phyloP scores from a whole-genome alignment of 1,139 yeast genomes.

The Zygoascus sp. region DNA sequence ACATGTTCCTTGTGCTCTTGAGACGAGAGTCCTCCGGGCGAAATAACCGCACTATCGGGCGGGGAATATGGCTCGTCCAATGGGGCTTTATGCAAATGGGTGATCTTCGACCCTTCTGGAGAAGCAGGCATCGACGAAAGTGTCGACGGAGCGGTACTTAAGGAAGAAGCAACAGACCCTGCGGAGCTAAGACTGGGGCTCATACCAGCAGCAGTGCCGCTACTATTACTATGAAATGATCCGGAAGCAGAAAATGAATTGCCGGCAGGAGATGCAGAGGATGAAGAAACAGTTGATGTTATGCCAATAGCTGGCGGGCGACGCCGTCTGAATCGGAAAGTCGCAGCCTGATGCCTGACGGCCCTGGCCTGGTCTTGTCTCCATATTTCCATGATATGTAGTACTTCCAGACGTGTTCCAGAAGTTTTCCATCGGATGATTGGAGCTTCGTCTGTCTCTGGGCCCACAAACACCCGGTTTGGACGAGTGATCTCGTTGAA shows the following conservation, averaged over 20 bases:
- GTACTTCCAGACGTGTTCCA: slow-evolving; percentile 16
- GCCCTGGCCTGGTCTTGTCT: slow-evolving; percentile 14
- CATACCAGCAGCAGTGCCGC: neutral
- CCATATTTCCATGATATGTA: slow-evolving; percentile 21
- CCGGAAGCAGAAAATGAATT: too few relatives aligned
- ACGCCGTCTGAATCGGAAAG: neutral
- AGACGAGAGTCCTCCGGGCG: too few relatives aligned
- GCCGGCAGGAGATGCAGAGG: too few relatives aligned
- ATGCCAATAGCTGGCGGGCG: neutral
- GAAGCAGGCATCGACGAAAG: neutral
- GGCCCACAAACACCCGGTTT: slow-evolving; percentile 26
- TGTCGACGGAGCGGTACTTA: neutral
- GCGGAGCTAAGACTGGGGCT: neutral
- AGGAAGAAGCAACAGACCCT: neutral
- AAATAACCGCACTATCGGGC: too few relatives aligned
- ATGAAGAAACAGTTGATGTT: too few relatives aligned
- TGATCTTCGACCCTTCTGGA: neutral
- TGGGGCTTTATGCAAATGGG: neutral
- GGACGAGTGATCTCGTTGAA: slow-evolving; percentile 29
- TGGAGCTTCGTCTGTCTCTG: neutral
- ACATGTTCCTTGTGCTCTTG: too few relatives aligned
- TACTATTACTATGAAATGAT: too few relatives aligned
- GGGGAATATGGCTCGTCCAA: too few relatives aligned
- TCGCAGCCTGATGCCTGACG: slow-evolving; percentile 1
- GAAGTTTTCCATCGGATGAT: neutral